phyloP scores from a whole-genome alignment of 2,329 filamentous ascomycete genomes.

The Pezicula rhizophila region DNA sequence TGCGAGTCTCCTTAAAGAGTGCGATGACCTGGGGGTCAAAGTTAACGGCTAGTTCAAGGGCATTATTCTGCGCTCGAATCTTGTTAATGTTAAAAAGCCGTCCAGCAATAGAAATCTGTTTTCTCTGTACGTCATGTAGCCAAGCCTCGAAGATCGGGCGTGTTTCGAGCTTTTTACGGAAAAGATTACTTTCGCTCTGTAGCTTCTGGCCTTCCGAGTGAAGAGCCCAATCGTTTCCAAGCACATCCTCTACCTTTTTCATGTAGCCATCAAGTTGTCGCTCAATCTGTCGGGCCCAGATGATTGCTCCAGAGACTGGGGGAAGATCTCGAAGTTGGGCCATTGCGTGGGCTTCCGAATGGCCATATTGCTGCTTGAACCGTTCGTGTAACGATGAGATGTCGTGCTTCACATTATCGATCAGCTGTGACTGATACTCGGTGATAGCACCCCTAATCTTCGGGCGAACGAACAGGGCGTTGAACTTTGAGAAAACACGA shows the following conservation, averaged over 20 bases:
- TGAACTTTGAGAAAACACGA: slow-evolving; percentile 98
- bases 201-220: slow-evolving; percentile 94
- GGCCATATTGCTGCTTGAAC: slow-evolving; percentile 98
- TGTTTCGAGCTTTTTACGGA: slow-evolving; percentile 94
- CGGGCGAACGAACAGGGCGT: slow-evolving; percentile 94
- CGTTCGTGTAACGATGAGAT: slow-evolving; percentile 90
- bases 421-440: slow-evolving; percentile 96
- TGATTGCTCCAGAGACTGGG: slow-evolving; percentile 92
- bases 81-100: slow-evolving; percentile 85
- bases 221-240: slow-evolving; percentile 89
- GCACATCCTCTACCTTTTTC: slow-evolving; percentile 97
- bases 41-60: slow-evolving; percentile 84
- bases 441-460: slow-evolving; percentile 98
- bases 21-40: slow-evolving; percentile 97
- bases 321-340: slow-evolving; percentile 92
- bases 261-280: slow-evolving; percentile 93
- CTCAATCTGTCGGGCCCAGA: slow-evolving; percentile 97
- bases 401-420: slow-evolving; percentile 95
- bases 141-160: slow-evolving; percentile 92
- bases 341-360: slow-evolving; percentile 97
- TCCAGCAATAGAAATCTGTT: slow-evolving; percentile 86
- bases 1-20: slow-evolving; percentile 96
- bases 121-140: slow-evolving; percentile 81
- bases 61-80: slow-evolving; percentile 84
- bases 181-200: slow-evolving; percentile 83